Base-by-base conservation (phyloP, 2,329 filamentous ascomycete species). In the Calonectria naviculata region DNA sequence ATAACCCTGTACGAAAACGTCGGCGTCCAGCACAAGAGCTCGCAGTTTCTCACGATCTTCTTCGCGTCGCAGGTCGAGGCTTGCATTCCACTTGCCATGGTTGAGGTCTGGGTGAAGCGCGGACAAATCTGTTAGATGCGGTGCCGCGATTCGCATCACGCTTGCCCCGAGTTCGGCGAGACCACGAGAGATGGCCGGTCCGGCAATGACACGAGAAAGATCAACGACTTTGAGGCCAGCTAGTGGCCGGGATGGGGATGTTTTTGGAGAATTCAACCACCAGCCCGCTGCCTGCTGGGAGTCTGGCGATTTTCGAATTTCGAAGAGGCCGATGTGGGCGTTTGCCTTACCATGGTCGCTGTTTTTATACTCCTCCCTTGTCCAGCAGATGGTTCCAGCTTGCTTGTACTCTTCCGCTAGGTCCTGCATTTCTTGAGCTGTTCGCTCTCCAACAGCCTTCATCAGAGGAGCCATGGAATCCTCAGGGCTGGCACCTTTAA, bases 1-100 rank as follows among this genome's bases (percentile, higher is more conserved):
- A 68, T 88, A 89, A 0, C 85, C 87, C 67, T 87, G 82, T 5
- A 89, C 80, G 0, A 89, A 81, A 0, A 89, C 85, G 71, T 89
- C 88, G 0, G 87, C 87, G 8, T 87, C 84, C 4, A 75, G 72
- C 7, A 89, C 80, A 5, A 89, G 80, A 0, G 81, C 76, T 0
- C 81, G 80, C 8, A 70, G 28, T 12, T 49, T 61, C 24, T 65
- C 28, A 29, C 31, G 17, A 24, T 58, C 67, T n/a, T 60, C 29
- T 15, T 47, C 29, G n/a, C 29, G 26, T 19, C 42, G 44, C 26
- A 89, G 81, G 73, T 89, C 83, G 0, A 89, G 79, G 63, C 82
- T 76, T 1, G 81, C 73, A 36, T 84, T 87, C 83, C 86, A 85
- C 72, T 89, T 89, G 3, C 88, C 88, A 80, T 83, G 85, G 73